Evolutionary conservation across 768 basidiomycete species (phyloP).

Genomic region (Podaxis pistillaris): DNA sequence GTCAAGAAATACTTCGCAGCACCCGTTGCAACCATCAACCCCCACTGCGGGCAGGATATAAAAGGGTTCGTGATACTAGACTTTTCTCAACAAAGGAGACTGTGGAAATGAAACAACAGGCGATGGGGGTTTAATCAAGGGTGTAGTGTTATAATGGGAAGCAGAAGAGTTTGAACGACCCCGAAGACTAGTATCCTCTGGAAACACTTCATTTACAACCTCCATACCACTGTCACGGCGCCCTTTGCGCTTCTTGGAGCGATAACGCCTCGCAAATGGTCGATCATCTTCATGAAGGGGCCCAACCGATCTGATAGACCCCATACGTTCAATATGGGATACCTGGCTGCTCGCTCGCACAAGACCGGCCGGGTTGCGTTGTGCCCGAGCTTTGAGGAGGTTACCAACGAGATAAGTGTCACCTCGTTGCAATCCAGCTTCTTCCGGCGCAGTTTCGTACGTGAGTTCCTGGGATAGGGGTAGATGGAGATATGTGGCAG

Average conservation of each 20-base stretch:
- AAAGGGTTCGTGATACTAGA: background rate
- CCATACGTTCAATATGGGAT: slow-evolving; percentile 13
- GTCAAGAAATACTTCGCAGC: background rate
- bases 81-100: background rate
- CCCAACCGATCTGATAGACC: slow-evolving; percentile 11
- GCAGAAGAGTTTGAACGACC: background rate
- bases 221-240: background rate
- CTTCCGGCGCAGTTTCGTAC: background rate
- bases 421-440: background rate
- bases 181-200: background rate
- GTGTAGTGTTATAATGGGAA: background rate
- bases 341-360: slow-evolving; percentile 6
- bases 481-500: background rate
- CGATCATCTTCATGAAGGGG: background rate
- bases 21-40: background rate
- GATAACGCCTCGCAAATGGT: slow-evolving; percentile 4
- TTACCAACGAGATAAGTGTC: slow-evolving; percentile 10
- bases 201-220: background rate
- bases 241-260: background rate
- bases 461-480: background rate
- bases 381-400: slow-evolving; percentile 13
- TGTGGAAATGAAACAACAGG: background rate
- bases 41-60: background rate
- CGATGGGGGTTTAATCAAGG: background rate
- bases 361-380: slow-evolving; percentile 11